phyloP scores from a whole-genome alignment of 768 basidiomycete genomes.

The Termitomyces bulborhizus region DNA sequence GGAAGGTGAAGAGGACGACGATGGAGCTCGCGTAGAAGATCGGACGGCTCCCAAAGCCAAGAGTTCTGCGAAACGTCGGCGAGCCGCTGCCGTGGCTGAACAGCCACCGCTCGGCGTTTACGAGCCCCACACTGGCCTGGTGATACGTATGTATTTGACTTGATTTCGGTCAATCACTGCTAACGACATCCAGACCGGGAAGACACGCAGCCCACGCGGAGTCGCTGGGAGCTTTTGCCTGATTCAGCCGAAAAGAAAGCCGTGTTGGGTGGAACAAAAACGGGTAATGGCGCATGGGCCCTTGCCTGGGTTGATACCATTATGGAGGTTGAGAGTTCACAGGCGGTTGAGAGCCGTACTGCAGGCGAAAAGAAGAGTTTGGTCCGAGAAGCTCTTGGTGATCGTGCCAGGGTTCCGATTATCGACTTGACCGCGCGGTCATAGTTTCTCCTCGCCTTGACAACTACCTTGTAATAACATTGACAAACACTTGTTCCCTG shows the following conservation, averaged over 20 bases:
- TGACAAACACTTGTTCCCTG: background rate
- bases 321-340: constrained; percentile 26
- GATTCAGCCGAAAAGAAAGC: constrained; percentile 34
- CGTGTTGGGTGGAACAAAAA: constrained; percentile 66
- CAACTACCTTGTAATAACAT: background rate
- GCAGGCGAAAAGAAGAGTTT: background rate
- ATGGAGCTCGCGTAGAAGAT: background rate
- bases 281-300: constrained; percentile 76
- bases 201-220: constrained; percentile 70
- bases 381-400: constrained; percentile 1
- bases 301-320: constrained; percentile 70
- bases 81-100: constrained; percentile 17
- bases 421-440: background rate
- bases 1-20: background rate
- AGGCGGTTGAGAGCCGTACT: background rate
- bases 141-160: constrained; percentile 53
- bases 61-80: constrained; percentile 19
- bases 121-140: constrained; percentile 73
- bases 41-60: background rate
- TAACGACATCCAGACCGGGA: constrained; percentile 48
- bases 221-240: constrained; percentile 53
- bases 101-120: constrained; percentile 62
- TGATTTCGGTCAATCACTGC: background rate
- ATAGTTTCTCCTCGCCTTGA: background rate
- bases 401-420: background rate